Base-by-base conservation (phyloP, 208 protist genomes). In the Crithidia acanthocephali region DNA sequence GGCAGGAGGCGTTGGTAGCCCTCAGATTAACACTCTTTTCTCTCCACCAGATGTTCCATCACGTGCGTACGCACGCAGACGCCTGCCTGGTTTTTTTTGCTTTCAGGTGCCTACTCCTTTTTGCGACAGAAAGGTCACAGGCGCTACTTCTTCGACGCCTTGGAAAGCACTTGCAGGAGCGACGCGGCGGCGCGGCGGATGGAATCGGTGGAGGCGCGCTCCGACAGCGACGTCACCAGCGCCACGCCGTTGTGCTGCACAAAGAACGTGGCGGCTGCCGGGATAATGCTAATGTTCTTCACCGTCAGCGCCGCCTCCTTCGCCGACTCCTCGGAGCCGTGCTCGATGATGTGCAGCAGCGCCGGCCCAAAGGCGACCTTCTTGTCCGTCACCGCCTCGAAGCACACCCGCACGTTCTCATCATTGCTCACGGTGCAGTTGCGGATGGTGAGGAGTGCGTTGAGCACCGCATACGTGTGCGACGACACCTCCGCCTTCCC, bases 251-350 rank as follows among this genome's bases (percentile, higher is more conserved):
- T 80, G 40, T 87, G 71, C 27, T 84, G 52, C 27, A 79, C 45
- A 63, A 93, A 79, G 57, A 74, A 76, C 7, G 84, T 79, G n/a
- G 84, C 50, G 22, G 79, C 74, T 44, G 86, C 80, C 18, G 85
- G 57, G 32, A 87, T 67, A 20, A 56, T 56, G 47, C 86, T 91
- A 3, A 98, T 58, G 66, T 97, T 96, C 66, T 95, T 96, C 25
- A 97, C 68, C 25, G 81, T 94, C 32, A 97, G 70, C 13, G 88
- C 87, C 20, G 88, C 88, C 79, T 98, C 95, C 33, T 84, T 71
- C 18, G 89, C 91, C 23, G 86, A 92, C 55, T 97, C 94, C 40
- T 97, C 95, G 9, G 90, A 88, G n/a, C 83, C 86, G 57, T 88
- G 74, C 51, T 90, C 75, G 5, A 97, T 71, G 25, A 97, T 75